Percentiles rank a stretch among this genome's conserved stretches.
phyloP scores from a whole-genome alignment of 2,329 filamentous ascomycete genomes.

The Microascus cirrosus region DNA sequence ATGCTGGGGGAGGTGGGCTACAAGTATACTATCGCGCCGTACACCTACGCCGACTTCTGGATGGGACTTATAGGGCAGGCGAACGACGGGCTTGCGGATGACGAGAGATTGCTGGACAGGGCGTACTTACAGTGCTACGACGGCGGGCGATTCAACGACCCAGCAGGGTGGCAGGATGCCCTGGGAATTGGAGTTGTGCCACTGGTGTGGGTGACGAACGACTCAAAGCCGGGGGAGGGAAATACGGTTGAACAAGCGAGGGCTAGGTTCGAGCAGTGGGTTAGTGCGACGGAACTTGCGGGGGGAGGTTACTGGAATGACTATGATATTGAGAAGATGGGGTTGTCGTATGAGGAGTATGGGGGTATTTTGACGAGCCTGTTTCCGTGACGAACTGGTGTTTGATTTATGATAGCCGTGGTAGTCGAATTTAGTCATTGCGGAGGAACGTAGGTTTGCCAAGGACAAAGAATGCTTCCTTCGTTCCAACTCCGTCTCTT shows the following conservation, averaged over 20 bases:
- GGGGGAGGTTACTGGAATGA: conserved; percentile 34
- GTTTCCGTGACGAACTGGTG: conserved; percentile 15
- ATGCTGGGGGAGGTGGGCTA: conserved; percentile 29
- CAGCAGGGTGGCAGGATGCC: conserved; percentile 21
- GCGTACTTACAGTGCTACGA: conserved; percentile 34
- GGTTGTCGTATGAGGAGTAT: conserved; percentile 21
- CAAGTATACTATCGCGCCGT: conserved; percentile 29
- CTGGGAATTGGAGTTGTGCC: conserved; percentile 29
- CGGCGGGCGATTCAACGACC: conserved; percentile 27
- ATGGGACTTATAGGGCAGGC: conserved; percentile 15
- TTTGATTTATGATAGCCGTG: too few relatives aligned
- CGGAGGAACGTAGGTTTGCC: too few relatives aligned
- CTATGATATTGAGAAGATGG: conserved; percentile 33
- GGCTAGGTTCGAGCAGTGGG: conserved; percentile 22
- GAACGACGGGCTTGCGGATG: conserved; percentile 13
- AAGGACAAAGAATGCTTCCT: too few relatives aligned
- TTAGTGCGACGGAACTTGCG: conserved; percentile 15
- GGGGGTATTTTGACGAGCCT: conserved; percentile 13
- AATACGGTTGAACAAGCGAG: conserved; percentile 22
- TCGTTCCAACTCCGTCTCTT: too few relatives aligned
- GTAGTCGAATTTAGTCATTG: too few relatives aligned
- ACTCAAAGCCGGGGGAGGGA: conserved; percentile 29
- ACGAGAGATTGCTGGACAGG: conserved; percentile 20
- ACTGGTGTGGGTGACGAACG: conserved; percentile 31
- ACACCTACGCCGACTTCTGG: conserved; percentile 28